Conservation (phyloP, 208 protist species). For the Trypanosoma avium region DNA sequence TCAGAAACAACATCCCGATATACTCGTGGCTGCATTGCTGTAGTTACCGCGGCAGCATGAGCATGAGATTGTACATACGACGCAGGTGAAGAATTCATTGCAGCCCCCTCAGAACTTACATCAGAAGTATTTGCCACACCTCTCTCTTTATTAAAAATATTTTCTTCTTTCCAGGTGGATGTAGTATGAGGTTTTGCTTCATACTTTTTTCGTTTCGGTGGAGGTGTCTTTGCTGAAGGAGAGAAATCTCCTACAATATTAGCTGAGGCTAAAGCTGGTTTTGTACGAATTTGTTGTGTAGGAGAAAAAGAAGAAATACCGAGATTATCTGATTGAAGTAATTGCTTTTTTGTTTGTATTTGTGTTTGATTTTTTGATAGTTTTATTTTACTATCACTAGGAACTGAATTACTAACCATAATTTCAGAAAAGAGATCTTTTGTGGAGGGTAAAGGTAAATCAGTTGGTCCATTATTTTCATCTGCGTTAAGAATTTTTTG, state of each 20-base stretch:
- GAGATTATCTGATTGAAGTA: background rate
- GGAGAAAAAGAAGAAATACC: constrained; percentile 9
- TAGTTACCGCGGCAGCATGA: background rate
- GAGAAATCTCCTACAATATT: too few species aligned
- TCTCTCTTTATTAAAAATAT: background rate
- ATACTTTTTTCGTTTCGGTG: background rate
- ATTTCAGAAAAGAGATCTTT: constrained; percentile 13
- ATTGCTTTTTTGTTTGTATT: too few species aligned
- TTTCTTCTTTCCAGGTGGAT: background rate
- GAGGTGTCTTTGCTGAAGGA: background rate
- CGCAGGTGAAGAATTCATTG: background rate
- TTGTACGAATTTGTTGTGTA: background rate
- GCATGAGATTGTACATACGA: too few species aligned
- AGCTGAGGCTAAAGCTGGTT: background rate
- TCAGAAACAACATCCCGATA: constrained; percentile 40
- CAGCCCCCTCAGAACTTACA: constrained; percentile 1
- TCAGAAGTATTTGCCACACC: constrained; percentile 15
- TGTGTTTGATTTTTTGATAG: too few species aligned
- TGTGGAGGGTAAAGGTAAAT: constrained; percentile 6
- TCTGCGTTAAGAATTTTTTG: constrained; percentile 16
- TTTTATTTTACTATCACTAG: too few species aligned
- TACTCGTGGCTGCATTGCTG: background rate
- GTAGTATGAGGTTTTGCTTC: background rate
- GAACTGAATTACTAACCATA: background rate
- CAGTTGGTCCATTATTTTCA: background rate